Percentiles rank a stretch among this genome's conserved stretches.
Evolutionary conservation across 106 monocot species (phyloP).

Genomic region (Dioscorea zingiberensis): DNA sequence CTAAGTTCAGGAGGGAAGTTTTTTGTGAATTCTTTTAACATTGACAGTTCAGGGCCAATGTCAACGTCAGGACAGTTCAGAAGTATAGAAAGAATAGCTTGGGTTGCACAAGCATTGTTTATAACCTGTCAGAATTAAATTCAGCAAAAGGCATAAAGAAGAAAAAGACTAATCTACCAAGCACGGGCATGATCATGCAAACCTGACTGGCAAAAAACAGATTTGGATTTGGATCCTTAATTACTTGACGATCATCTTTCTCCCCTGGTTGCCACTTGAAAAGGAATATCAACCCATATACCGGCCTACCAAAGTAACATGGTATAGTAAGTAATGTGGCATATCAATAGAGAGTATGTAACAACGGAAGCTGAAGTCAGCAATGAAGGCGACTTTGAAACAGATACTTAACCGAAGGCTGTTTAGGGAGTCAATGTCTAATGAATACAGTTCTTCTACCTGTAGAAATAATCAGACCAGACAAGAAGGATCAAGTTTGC

Average conservation of each 20-base stretch:
- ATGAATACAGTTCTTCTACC: constrained; percentile 71
- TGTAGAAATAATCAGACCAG: constrained; percentile 6
- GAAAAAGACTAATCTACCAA: neutral
- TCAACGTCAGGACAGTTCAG: constrained; percentile 52
- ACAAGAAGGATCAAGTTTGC: neutral
- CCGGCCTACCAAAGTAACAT: constrained; percentile 44
- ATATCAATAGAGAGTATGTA: neutral
- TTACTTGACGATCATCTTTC: constrained; percentile 65
- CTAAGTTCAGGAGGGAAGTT: constrained; percentile 90
- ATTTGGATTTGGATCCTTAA: constrained; percentile 69
- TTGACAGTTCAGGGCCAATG: constrained; percentile 52
- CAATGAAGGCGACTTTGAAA: neutral
- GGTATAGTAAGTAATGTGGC: too few species aligned
- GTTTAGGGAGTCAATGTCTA: constrained; percentile 54
- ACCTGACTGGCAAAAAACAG: constrained; percentile 97
- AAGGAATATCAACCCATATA: constrained; percentile 87
- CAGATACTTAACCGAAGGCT: constrained; percentile 32
- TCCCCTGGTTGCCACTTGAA: constrained; percentile 92
- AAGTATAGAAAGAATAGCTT: constrained; percentile 94
- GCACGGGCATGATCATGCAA: neutral
- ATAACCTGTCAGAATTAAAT: constrained; percentile 52
- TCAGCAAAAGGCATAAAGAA: neutral
- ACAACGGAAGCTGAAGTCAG: neutral
- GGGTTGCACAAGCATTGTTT: constrained; percentile 98
- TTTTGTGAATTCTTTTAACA: constrained; percentile 83